A percentile compares a stretch with the other conserved stretches of the same genome.
These are phyloP conservation scores for Colletotrichum sp. DNA, from an alignment of 2,329 filamentous ascomycete species.

Conservation along the genomic window DNA sequence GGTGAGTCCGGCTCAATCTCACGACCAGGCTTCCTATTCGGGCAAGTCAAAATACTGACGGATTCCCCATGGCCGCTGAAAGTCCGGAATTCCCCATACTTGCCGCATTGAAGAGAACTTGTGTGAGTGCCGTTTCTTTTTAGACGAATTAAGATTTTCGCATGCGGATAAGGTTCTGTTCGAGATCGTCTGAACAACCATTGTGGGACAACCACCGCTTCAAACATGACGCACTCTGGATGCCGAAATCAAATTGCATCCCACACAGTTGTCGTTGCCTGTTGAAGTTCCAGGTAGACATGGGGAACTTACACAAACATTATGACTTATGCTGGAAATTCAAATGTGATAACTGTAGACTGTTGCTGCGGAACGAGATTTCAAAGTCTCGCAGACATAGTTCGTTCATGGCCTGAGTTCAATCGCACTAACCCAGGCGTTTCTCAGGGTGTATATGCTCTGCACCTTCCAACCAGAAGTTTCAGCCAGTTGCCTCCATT, in stretches of 20 bases:
- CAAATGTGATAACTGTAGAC: background rate
- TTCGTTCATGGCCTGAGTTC: constrained; percentile 12
- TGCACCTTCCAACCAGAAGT: constrained; percentile 33
- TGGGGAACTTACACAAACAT: background rate
- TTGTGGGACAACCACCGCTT: background rate
- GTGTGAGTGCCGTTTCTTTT: background rate
- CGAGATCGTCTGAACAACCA: background rate
- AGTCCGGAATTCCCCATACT: background rate
- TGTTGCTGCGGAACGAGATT: background rate
- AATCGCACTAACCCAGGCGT: constrained; percentile 27
- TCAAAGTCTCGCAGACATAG: background rate
- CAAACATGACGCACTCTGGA: background rate
- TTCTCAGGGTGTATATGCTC: constrained; percentile 22
- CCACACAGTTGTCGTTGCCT: background rate
- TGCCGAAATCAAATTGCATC: background rate
- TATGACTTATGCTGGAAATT: background rate
- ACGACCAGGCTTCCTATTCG: background rate
- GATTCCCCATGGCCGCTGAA: background rate
- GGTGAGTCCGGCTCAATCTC: background rate
- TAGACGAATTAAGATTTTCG: background rate
- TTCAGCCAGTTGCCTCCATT: constrained; percentile 34
- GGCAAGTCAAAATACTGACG: background rate
- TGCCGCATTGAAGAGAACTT: background rate
- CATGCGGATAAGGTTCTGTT: background rate
- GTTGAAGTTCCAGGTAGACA: background rate